Evolutionary conservation across 2,329 filamentous ascomycete species (phyloP).

Genomic region (Xylariales sp.): DNA sequence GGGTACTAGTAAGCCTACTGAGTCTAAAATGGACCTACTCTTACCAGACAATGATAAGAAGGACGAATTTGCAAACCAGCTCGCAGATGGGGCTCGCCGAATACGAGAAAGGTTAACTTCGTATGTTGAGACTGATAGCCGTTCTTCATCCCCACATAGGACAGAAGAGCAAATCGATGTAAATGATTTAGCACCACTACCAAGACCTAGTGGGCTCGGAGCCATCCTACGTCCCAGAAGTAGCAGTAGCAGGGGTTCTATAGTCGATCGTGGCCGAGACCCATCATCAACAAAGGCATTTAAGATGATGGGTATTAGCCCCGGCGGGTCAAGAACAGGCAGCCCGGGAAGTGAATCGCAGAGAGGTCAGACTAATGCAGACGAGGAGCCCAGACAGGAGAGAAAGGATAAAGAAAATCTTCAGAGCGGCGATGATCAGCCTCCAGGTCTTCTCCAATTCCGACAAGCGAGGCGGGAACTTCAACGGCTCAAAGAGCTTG

Average conservation of each 20-base stretch:
- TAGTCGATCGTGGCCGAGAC: conserved; percentile 61
- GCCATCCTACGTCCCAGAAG: conserved; percentile 72
- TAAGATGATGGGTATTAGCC: conserved; percentile 70
- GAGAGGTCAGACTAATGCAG: conserved; percentile 28
- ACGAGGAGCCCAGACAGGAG: conserved; percentile 24
- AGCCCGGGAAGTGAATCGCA: conserved; percentile 35
- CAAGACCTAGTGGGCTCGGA: conserved; percentile 67
- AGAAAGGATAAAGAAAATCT: conserved; percentile 40
- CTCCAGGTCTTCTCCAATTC: conserved; percentile 67
- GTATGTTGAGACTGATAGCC: conserved; percentile 72
- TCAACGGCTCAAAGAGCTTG: conserved; percentile 66
- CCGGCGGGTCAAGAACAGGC: conserved; percentile 49
- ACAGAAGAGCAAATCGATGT: conserved; percentile 48
- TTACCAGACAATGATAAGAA: conserved; percentile 47
- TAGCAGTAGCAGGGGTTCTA: conserved; percentile 75
- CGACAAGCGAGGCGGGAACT: conserved; percentile 68
- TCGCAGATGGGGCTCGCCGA: conserved; percentile 75
- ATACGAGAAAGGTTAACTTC: conserved; percentile 80
- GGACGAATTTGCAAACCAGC: conserved; percentile 78
- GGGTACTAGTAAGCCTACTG: not conserved
- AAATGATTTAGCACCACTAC: conserved; percentile 47
- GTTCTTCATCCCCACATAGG: conserved; percentile 58
- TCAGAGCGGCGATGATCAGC: conserved; percentile 46
- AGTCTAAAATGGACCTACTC: not conserved
- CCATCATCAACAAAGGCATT: conserved; percentile 64